Percentiles rank a stretch among this genome's conserved stretches.
phyloP scores from a whole-genome alignment of 176 grass and related monocot species.

The Oryza meyeriana region DNA sequence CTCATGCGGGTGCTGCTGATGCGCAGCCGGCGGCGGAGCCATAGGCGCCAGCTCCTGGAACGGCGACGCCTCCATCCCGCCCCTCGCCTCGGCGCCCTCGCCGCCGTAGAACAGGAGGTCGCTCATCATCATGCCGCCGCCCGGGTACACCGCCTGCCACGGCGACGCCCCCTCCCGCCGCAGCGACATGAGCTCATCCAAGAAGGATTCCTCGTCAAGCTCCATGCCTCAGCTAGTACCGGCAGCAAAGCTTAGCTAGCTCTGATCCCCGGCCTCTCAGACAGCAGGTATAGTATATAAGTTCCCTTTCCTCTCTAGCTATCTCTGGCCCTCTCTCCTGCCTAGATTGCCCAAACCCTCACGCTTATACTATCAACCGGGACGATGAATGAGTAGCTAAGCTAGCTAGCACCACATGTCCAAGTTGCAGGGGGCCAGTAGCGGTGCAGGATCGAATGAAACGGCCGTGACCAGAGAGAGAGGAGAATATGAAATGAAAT shows the following conservation, averaged over 20 bases:
- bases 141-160: constrained; percentile 44
- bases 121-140: constrained; percentile 30
- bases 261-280: not conserved
- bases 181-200: constrained; percentile 78
- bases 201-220: constrained; percentile 69
- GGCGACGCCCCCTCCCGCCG: constrained; percentile 38
- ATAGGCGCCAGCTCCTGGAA: constrained; percentile 26
- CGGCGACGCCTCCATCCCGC: constrained; percentile 2
- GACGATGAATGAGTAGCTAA: not conserved
- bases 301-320: not conserved
- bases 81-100: not conserved
- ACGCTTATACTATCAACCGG: constrained; percentile 25
- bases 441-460: not conserved
- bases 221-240: constrained; percentile 35
- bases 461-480: not conserved
- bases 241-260: not conserved
- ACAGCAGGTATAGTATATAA: not conserved
- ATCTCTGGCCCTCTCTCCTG: not conserved
- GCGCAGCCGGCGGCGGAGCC: not conserved
- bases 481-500: not conserved
- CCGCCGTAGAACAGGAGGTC: constrained; percentile 64
- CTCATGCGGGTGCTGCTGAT: constrained; percentile 19
- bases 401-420: constrained; percentile 30
- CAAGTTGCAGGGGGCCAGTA: constrained; percentile 29
- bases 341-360: constrained; percentile 28